A percentile compares a stretch with the other conserved stretches of the same genome.
phyloP scores from a whole-genome alignment of 2,329 filamentous ascomycete species.

The Shiraia bambusicola region DNA sequence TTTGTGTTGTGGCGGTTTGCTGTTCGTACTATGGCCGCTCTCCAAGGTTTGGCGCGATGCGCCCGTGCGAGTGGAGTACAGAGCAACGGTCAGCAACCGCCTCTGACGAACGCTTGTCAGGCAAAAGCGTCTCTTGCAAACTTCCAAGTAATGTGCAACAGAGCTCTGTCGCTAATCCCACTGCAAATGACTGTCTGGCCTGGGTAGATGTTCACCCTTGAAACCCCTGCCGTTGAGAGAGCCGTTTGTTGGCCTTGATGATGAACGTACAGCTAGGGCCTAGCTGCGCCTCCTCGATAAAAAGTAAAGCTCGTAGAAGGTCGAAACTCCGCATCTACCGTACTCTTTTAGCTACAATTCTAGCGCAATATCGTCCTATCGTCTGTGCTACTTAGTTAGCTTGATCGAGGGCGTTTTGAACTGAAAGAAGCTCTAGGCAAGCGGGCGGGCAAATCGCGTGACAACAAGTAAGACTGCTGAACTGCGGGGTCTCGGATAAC shows the following conservation, averaged over 20 bases:
- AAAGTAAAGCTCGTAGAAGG: not conserved
- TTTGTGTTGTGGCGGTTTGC: conserved; percentile 22
- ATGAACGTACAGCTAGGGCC: conserved; percentile 16
- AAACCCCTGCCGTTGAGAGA: conserved; percentile 2
- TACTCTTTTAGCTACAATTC: conserved; percentile 6
- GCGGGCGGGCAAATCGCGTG: conserved; percentile 7
- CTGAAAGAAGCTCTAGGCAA: conserved; percentile 4
- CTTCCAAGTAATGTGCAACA: not conserved
- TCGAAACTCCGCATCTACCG: not conserved
- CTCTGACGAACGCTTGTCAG: conserved; percentile 9
- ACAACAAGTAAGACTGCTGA: conserved; percentile 14
- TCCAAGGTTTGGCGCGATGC: conserved; percentile 30
- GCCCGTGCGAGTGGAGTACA: conserved; percentile 27
- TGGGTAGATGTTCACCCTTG: too few species aligned
- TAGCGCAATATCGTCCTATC: not conserved
- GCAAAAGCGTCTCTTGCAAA: conserved; percentile 3
- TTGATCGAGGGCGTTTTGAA: conserved; percentile 2
- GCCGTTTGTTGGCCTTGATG: conserved; percentile 13
- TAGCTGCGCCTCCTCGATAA: conserved; percentile 8
- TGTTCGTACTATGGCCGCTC: conserved; percentile 24
- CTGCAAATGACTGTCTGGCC: too few species aligned
- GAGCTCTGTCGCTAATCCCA: not conserved
- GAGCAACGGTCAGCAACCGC: conserved; percentile 13
- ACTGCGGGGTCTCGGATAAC: conserved; percentile 11
- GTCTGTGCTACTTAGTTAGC: conserved; percentile 6